Evolutionary conservation across 2,329 filamentous ascomycete species (phyloP).

Genomic region (Penicillium olsonii): DNA sequence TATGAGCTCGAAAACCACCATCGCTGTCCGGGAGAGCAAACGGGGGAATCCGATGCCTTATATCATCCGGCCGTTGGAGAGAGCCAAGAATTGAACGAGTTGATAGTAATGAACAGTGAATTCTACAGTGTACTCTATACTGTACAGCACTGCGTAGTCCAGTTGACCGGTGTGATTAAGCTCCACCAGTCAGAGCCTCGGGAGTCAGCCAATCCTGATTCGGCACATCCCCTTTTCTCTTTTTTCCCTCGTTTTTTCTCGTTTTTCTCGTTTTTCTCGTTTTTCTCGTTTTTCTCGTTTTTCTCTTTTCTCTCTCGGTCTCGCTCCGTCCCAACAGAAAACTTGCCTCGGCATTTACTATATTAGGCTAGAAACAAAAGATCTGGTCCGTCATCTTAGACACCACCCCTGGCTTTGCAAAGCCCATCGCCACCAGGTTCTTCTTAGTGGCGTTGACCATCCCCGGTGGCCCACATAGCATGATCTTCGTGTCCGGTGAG

Average conservation of each 20-base stretch:
- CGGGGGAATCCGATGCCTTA: not conserved
- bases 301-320: not conserved
- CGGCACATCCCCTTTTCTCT: not conserved
- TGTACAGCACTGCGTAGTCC: too few relatives aligned
- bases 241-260: not conserved
- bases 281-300: too few relatives aligned
- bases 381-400: constrained; percentile 58
- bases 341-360: constrained; percentile 4
- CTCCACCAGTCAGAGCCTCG: not conserved
- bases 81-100: not conserved
- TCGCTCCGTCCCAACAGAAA: not conserved
- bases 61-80: not conserved
- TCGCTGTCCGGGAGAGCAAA: not conserved
- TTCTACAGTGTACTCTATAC: too few relatives aligned
- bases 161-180: too few relatives aligned
- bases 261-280: too few relatives aligned
- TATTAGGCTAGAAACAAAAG: constrained; percentile 52
- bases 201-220: not conserved
- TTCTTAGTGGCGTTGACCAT: constrained; percentile 62
- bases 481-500: constrained; percentile 51
- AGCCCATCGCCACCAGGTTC: constrained; percentile 52
- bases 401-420: constrained; percentile 51
- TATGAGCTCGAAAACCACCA: not conserved
- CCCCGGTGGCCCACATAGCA: constrained; percentile 63
- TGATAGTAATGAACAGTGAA: not conserved